Conservation (phyloP, 306 rosid genomes). For the Prunus dulcis region DNA sequence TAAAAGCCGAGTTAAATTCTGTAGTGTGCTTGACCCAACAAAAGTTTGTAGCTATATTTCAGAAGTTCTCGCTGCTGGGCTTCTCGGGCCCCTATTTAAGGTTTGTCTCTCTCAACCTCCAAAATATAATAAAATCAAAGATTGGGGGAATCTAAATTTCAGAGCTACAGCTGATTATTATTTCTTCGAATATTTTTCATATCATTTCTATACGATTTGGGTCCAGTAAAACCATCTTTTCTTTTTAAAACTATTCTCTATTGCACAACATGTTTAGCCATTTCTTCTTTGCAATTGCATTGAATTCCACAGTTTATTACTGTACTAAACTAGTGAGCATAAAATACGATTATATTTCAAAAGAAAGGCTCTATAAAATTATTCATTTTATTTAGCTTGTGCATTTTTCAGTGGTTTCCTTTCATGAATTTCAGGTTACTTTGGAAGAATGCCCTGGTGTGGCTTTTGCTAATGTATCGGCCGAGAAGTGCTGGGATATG, state of each 20-base stretch:
- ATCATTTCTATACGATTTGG: constrained; percentile 2
- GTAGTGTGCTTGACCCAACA: constrained; percentile 60
- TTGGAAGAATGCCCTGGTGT: constrained; percentile 60
- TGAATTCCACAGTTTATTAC: neutral
- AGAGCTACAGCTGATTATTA: neutral
- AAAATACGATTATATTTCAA: neutral
- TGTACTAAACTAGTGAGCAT: neutral
- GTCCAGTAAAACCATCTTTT: too few species aligned
- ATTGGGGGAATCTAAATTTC: neutral
- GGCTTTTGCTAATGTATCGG: constrained; percentile 48
- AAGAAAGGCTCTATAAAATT: neutral
- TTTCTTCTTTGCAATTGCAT: neutral
- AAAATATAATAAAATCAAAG: neutral
- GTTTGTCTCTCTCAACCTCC: constrained; percentile 35
- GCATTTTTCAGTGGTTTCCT: neutral
- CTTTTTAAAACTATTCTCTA: too few species aligned
- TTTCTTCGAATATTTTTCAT: neutral
- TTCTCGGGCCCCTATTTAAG: constrained; percentile 88
- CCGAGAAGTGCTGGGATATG: constrained; percentile 77
- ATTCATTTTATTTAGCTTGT: neutral
- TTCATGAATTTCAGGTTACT: constrained; percentile 56
- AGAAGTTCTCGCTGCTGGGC: constrained; percentile 83
- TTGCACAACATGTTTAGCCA: too few species aligned
- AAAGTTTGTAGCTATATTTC: constrained; percentile 61
- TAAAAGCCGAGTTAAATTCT: constrained; percentile 66